Evolutionary conservation across 129 eudicot genomes (phyloP).

Genomic region (Chrysanthemum seticuspe): DNA sequence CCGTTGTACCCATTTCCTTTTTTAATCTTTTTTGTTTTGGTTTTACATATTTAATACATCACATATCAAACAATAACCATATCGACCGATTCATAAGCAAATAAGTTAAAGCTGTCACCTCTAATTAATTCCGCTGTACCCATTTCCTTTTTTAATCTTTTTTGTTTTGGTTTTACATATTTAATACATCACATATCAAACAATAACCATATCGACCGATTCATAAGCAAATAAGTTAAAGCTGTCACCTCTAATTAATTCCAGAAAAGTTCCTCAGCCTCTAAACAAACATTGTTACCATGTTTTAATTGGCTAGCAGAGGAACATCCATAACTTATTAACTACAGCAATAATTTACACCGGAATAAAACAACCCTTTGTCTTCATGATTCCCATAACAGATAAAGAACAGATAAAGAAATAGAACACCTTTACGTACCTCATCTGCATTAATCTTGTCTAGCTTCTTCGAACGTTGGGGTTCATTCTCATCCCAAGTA

Average conservation of each 20-base stretch:
- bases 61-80: background rate
- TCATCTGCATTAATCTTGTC: constrained; percentile 64
- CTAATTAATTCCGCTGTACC: background rate
- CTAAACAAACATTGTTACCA: background rate
- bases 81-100: background rate
- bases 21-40: too few relatives aligned
- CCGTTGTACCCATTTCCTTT: too few relatives aligned
- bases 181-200: background rate
- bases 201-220: background rate
- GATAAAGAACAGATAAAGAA: background rate
- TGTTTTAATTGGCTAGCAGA: background rate
- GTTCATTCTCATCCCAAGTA: constrained; percentile 96
- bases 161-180: background rate
- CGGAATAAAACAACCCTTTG: background rate
- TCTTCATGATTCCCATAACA: too few relatives aligned
- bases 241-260: background rate
- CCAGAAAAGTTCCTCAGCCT: background rate
- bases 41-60: background rate
- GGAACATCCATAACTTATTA: background rate
- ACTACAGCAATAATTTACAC: background rate
- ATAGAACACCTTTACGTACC: constrained; percentile 33
- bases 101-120: background rate
- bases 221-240: background rate
- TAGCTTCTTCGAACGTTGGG: constrained; percentile 75
- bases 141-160: too few relatives aligned